Evolutionary conservation across 2,329 filamentous ascomycete genomes (phyloP), one percentile per base, ranked within the genome.

Genomic region (Apiospora rasikravindrae): DNA sequence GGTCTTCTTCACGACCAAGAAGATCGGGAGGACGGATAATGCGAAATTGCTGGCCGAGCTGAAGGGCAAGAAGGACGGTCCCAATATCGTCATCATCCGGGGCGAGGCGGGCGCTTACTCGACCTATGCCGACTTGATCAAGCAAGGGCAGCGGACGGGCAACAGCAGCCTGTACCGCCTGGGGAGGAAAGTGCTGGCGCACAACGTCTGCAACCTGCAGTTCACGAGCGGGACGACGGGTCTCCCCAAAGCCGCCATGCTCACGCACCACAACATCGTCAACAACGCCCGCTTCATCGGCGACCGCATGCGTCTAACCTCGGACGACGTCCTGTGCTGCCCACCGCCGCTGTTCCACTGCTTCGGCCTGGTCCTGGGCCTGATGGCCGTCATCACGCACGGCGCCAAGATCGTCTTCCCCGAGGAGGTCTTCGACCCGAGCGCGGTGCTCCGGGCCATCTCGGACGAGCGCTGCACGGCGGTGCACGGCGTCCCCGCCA

Each of bases 261-360:
- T 94, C 77, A 93, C 91, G 73, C 91, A 92, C 77, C 88, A 92
- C 77, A 89, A 89, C 76, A 83, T 90, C 75, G 84, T 90, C 73
- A 92, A 93, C 80, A 92, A 92, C 79, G 87, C 90, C 10, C 88
- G 90, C 42, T 92, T 92, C 82, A 91, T 92, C 69, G 93, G 92
- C 70, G 92, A 94, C 80, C 88, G 92, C 61, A 93, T 95, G 91
- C 86, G 88, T 7, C 86, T 96, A 22, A 90, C 89, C 0, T 83
- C 88, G 2, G 84, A 86, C 66, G 93, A 95, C 78, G 85, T 91
- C 10, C 86, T 96, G 14, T 96, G 93, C 84, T 96, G 94, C 80
- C 93, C 93, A 3, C 93, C 94, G 0, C 94, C 94, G 0, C 86
- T 96, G 4, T 96, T 96, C 85, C 94, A 96, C 84, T 96, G 93